Evolutionary conservation across 2,329 filamentous ascomycete species (phyloP).

Genomic region (Pseudogymnoascus sp.): DNA sequence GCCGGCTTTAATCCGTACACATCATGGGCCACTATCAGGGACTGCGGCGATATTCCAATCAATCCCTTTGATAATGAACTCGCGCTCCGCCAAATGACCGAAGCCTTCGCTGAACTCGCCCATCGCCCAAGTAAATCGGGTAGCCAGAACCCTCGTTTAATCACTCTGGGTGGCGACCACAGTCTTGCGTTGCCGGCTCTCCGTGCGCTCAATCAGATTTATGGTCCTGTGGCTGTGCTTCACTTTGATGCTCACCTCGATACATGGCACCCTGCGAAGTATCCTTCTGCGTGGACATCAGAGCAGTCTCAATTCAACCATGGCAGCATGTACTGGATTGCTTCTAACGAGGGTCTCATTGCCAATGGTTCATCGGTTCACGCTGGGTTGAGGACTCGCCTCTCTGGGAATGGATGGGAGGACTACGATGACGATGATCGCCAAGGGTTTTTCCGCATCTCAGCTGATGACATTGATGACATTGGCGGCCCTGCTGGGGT

Average conservation of each 20-base stretch:
- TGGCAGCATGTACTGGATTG: constrained; percentile 87
- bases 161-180: constrained; percentile 68
- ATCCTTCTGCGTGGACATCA: constrained; percentile 66
- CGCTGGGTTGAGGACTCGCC: constrained; percentile 70
- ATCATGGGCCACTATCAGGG: constrained; percentile 69
- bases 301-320: constrained; percentile 74
- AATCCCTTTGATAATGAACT: constrained; percentile 80
- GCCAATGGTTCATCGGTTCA: constrained; percentile 69
- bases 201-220: constrained; percentile 53
- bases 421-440: constrained; percentile 65
- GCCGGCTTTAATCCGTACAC: constrained; percentile 77
- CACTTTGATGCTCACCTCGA: constrained; percentile 57
- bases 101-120: constrained; percentile 65
- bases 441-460: constrained; percentile 73
- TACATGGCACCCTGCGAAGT: constrained; percentile 46
- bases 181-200: constrained; percentile 62
- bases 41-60: constrained; percentile 86
- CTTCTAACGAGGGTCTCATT: constrained; percentile 71
- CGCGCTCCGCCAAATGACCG: constrained; percentile 75
- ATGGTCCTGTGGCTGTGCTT: constrained; percentile 60
- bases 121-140: constrained; percentile 20
- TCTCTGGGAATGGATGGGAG: constrained; percentile 55
- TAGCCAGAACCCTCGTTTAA: constrained; percentile 41
- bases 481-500: constrained; percentile 62
- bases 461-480: constrained; percentile 82